Evolutionary conservation across 768 basidiomycete species (phyloP).

Genomic region (Dictyophora rubrovolvata): DNA sequence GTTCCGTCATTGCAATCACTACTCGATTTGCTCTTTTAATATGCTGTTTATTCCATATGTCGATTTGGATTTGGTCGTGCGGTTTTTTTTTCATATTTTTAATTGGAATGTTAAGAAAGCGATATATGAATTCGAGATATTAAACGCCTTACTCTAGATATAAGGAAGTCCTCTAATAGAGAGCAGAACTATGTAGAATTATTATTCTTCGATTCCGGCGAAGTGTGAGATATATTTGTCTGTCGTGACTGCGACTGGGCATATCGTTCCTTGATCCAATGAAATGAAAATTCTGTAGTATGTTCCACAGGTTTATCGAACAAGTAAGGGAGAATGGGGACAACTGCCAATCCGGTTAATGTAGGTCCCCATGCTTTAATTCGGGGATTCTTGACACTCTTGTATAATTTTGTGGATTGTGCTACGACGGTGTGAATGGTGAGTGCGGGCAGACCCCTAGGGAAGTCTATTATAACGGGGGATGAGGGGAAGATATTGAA

Average conservation of each 20-base stretch:
- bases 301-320: slow-evolving; percentile 76
- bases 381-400: slow-evolving; percentile 43
- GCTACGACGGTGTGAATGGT: slow-evolving; percentile 79
- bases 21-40: too few species aligned
- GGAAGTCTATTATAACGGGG: slow-evolving; percentile 2
- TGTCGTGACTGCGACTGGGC: background rate
- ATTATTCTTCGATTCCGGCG: background rate
- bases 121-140: background rate
- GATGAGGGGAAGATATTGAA: background rate
- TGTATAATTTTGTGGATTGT: slow-evolving; percentile 59
- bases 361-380: slow-evolving; percentile 71
- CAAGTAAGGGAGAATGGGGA: slow-evolving; percentile 64
- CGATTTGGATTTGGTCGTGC: too few species aligned
- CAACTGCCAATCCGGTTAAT: slow-evolving; percentile 57
- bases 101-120: too few species aligned
- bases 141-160: background rate
- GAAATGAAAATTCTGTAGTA: slow-evolving; percentile 55
- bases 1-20: too few species aligned
- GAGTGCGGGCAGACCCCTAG: slow-evolving; percentile 71
- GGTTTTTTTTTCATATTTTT: too few species aligned
- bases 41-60: too few species aligned
- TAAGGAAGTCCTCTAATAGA: background rate
- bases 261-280: slow-evolving; percentile 44
- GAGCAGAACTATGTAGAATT: background rate
- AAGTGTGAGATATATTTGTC: background rate